Percentiles rank a stretch among this genome's conserved stretches.
Conservation (phyloP, 371 early-diverging fungal genomes). For the Lichtheimia corymbifera region DNA sequence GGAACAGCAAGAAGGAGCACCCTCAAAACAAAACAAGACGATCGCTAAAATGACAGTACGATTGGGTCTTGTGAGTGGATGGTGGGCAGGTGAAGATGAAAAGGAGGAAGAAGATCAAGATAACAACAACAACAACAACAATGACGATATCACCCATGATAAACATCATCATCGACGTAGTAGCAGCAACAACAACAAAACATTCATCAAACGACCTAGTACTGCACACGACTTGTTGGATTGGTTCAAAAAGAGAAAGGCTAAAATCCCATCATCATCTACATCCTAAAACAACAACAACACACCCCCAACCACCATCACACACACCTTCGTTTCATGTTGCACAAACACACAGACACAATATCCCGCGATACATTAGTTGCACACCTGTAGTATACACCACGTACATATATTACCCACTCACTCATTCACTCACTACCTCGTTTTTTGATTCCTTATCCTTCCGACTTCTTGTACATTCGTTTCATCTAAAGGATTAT, state of each 20-base stretch:
- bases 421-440: not conserved
- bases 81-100: constrained; percentile 32
- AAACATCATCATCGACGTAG: not conserved
- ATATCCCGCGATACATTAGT: too few relatives aligned
- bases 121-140: not conserved
- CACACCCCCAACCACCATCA: not conserved
- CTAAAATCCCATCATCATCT: not conserved
- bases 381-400: too few relatives aligned
- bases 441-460: not conserved
- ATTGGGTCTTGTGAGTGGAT: constrained; percentile 41
- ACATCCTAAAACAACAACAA: not conserved
- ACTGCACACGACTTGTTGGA: constrained; percentile 6
- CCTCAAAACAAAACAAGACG: constrained; percentile 17
- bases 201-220: constrained; percentile 7
- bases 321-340: too few relatives aligned
- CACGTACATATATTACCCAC: too few relatives aligned
- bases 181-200: not conserved
- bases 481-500: too few relatives aligned
- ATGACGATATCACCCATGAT: not conserved
- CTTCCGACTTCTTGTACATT: not conserved
- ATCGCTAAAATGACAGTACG: constrained; percentile 40
- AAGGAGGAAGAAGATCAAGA: constrained; percentile 6
- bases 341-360: too few relatives aligned
- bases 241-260: constrained; percentile 18
- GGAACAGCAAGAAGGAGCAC: constrained; percentile 7